phyloP scores from a whole-genome alignment of 345 rosid genomes.

The Gossypium herbaceum region DNA sequence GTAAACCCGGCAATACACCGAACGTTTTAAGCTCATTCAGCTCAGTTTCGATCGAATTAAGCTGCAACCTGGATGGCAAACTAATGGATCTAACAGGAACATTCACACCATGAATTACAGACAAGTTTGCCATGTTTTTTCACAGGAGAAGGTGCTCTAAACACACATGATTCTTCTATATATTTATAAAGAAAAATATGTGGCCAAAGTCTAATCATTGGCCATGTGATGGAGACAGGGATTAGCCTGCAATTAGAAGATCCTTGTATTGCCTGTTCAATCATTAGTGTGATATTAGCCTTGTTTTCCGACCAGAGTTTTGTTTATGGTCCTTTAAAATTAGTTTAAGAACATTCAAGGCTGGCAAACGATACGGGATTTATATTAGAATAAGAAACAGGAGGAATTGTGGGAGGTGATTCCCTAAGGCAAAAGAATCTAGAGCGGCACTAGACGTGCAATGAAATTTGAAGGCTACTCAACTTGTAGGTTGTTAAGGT shows the following conservation, averaged over 20 bases:
- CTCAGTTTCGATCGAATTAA: constrained; percentile 36
- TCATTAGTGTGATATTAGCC: constrained; percentile 20
- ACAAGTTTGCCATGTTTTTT: constrained; percentile 10
- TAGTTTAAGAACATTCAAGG: constrained; percentile 33
- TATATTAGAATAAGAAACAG: neutral
- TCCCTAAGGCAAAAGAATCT: constrained; percentile 26
- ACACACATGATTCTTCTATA: neutral
- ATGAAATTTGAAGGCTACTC: neutral
- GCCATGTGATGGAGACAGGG: constrained; percentile 34
- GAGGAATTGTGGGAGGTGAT: constrained; percentile 16
- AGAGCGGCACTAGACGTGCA: constrained; percentile 1
- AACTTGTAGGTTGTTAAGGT: neutral
- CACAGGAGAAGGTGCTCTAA: neutral
- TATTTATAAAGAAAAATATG: constrained; percentile 19
- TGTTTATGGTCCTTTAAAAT: constrained; percentile 12
- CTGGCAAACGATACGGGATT: constrained; percentile 34
- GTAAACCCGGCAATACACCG: constrained; percentile 5
- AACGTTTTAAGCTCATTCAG: constrained; percentile 33
- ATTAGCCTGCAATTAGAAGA: constrained; percentile 21
- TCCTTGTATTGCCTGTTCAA: constrained; percentile 36
- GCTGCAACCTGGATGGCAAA: constrained; percentile 50
- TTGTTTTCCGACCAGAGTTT: constrained; percentile 15
- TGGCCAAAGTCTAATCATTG: neutral
- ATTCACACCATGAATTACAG: constrained; percentile 20
- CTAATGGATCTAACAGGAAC: constrained; percentile 46